Conservation (phyloP, 345 rosid genomes). For the rapeseed (Brassica napus) region DNA sequence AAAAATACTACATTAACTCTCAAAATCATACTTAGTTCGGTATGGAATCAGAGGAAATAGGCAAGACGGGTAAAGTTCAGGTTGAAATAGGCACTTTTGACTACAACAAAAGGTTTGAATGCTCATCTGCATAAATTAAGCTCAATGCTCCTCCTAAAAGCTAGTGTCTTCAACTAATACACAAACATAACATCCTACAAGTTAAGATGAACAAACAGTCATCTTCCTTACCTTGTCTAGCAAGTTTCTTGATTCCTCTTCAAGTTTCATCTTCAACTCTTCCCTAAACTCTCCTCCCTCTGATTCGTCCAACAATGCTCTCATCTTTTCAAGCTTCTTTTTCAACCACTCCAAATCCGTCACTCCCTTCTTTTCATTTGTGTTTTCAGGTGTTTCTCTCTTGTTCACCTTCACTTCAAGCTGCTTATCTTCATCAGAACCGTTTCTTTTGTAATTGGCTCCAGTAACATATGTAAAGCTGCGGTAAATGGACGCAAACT, state of each 20-base stretch:
- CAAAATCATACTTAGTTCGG: too few species aligned
- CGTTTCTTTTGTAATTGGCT: constrained; percentile 38
- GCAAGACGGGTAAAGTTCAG: too few species aligned
- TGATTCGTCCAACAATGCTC: constrained; percentile 36
- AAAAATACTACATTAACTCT: too few species aligned
- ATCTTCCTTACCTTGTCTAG: constrained; percentile 45
- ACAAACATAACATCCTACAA: not conserved
- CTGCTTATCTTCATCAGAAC: constrained; percentile 13
- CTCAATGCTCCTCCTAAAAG: not conserved
- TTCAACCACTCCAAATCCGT: constrained; percentile 34
- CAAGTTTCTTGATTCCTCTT: constrained; percentile 37
- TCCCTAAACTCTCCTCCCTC: constrained; percentile 38
- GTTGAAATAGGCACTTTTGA: too few species aligned
- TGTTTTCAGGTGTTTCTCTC: not conserved
- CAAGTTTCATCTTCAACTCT: constrained; percentile 40
- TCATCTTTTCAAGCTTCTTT: constrained; percentile 41
- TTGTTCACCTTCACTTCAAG: constrained; percentile 15
- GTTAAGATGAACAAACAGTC: not conserved
- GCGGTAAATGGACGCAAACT: constrained; percentile 56
- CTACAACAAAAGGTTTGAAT: too few species aligned
- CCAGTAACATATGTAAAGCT: constrained; percentile 49
- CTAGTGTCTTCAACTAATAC: not conserved
- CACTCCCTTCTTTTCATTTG: not conserved
- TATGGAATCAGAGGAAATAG: too few species aligned
- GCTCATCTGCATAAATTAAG: too few species aligned